phyloP scores from a whole-genome alignment of 1,284 basidiomycete species.

The Microbotryomycetes sp. region DNA sequence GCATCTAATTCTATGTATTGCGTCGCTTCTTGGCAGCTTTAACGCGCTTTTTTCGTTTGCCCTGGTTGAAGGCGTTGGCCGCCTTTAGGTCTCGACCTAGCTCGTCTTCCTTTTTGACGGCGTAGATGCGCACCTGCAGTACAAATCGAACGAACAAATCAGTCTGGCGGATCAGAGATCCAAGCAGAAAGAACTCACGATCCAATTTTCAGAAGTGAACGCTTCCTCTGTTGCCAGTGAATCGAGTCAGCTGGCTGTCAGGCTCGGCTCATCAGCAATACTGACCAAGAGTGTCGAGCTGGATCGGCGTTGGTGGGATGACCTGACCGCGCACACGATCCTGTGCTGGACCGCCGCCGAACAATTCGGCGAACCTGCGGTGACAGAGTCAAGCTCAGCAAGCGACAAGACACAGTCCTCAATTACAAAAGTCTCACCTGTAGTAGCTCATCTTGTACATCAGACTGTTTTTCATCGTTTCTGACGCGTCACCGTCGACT shows the following conservation, averaged over 20 bases:
- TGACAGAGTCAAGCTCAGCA: conserved; percentile 15
- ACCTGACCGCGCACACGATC: conserved; percentile 80
- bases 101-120: conserved; percentile 90
- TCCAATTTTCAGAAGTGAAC: conserved; percentile 97
- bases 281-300: conserved; percentile 76
- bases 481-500: conserved; percentile 77
- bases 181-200: conserved; percentile 53
- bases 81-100: conserved; percentile 80
- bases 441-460: conserved; percentile 94
- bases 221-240: conserved; percentile 63
- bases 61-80: conserved; percentile 74
- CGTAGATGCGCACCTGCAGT: conserved; percentile 76
- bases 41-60: conserved; percentile 69
- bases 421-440: conserved; percentile 51
- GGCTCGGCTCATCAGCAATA: conserved; percentile 31
- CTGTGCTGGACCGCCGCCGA: conserved; percentile 61
- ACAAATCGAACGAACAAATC: conserved; percentile 1
- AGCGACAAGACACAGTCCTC: background rate
- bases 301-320: conserved; percentile 68
- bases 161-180: background rate
- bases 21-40: conserved; percentile 8
- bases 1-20: background rate
- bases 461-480: conserved; percentile 83
- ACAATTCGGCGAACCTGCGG: conserved; percentile 73
- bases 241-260: conserved; percentile 3